Evolutionary conservation across 169 alveolate genomes (phyloP).

Genomic region (Eimeria acervulina): DNA sequence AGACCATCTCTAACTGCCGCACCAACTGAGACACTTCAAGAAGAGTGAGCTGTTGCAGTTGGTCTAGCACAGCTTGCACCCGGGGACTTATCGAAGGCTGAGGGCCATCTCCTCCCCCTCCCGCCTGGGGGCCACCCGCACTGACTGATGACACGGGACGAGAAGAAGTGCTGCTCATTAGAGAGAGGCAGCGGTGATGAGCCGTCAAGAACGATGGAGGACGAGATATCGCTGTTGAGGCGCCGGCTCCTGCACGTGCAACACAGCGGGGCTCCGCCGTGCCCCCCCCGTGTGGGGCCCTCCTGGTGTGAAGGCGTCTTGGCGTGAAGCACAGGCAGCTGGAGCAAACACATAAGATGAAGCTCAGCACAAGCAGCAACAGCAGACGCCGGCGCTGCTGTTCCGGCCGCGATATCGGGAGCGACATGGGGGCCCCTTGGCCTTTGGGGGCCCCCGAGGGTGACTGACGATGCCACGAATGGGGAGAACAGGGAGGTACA

Average conservation of each 20-base stretch:
- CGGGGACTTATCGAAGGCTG: slow-evolving; percentile 70
- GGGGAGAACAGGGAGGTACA: background rate
- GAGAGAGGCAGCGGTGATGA: background rate
- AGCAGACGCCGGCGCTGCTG: slow-evolving; percentile 25
- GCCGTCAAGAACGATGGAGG: background rate
- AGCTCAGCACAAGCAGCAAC: slow-evolving; percentile 9
- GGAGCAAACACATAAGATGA: background rate
- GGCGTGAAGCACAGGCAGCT: slow-evolving; percentile 31
- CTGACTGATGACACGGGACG: background rate
- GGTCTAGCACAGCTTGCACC: slow-evolving; percentile 75
- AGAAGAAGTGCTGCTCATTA: background rate
- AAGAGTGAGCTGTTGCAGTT: slow-evolving; percentile 76
- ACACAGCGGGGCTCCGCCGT: background rate
- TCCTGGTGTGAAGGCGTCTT: background rate
- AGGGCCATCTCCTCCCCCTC: slow-evolving; percentile 31
- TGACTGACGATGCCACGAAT: background rate
- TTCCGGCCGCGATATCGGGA: background rate
- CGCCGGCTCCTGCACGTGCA: slow-evolving; percentile 14
- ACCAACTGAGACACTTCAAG: slow-evolving; percentile 77
- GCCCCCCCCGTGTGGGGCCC: background rate
- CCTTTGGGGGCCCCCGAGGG: slow-evolving; percentile 27
- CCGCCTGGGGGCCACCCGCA: slow-evolving; percentile 1
- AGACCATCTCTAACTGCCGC: slow-evolving; percentile 28
- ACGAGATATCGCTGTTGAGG: background rate
- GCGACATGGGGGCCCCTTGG: slow-evolving; percentile 74